Percentiles rank a stretch among this genome's conserved stretches.
Conservation (phyloP, 441 rosid species). For the Populus hybrid region DNA sequence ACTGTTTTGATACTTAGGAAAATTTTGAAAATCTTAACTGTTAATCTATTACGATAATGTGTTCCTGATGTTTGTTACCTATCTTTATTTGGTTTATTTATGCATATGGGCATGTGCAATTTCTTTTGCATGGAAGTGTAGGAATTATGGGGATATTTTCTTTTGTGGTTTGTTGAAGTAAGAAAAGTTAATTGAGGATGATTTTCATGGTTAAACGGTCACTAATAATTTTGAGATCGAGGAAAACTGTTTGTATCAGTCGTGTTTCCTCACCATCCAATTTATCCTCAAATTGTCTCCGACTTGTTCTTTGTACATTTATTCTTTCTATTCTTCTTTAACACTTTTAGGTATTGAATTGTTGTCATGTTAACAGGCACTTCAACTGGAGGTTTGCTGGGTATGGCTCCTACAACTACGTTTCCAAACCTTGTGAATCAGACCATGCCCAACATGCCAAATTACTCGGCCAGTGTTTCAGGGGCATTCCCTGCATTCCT, state of each 20-base stretch:
- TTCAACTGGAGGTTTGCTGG: slow-evolving; percentile 71
- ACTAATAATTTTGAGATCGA: background rate
- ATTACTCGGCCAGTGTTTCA: slow-evolving; percentile 90
- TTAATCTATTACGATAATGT: background rate
- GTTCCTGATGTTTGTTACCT: background rate
- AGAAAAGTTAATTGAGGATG: background rate
- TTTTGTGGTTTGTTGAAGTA: background rate
- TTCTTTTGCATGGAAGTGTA: background rate
- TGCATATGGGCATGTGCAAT: background rate
- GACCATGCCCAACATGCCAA: slow-evolving; percentile 99
- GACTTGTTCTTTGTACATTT: background rate
- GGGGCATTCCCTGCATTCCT: slow-evolving; percentile 89
- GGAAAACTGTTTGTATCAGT: background rate
- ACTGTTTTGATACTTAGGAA: background rate
- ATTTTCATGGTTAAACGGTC: background rate
- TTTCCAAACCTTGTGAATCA: slow-evolving; percentile 83
- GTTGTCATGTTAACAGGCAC: slow-evolving; percentile 48
- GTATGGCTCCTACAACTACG: slow-evolving; percentile 68
- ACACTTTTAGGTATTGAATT: slow-evolving; percentile 4
- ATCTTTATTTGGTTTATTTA: background rate
- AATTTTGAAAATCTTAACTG: background rate
- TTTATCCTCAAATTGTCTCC: background rate
- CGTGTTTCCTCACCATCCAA: background rate
- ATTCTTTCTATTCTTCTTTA: background rate
- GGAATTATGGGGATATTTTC: background rate